Conservation (phyloP, 2,329 filamentous ascomycete species). For the Phaeosphaeria sp. region DNA sequence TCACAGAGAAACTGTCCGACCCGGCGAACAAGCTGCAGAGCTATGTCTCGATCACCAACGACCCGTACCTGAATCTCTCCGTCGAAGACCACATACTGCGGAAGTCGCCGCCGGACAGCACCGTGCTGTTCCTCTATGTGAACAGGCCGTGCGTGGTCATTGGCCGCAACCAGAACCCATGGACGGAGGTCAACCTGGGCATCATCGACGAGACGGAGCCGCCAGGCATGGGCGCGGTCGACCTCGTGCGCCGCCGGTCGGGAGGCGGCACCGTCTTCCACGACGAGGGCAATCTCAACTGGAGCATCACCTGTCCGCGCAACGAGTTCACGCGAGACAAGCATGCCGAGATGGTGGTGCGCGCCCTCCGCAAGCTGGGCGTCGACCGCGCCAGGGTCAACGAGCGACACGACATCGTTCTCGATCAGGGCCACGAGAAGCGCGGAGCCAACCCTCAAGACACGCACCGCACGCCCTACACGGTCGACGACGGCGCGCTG, state of each 20-base stretch:
- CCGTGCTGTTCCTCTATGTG: conserved; percentile 83
- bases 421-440: conserved; percentile 59
- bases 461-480: conserved; percentile 55
- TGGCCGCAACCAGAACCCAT: conserved; percentile 97
- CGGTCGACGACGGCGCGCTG: conserved; percentile 35
- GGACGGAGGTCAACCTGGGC: conserved; percentile 84
- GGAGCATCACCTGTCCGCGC: conserved; percentile 86
- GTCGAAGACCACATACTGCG: conserved; percentile 91
- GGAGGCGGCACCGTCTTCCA: conserved; percentile 96
- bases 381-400: conserved; percentile 75
- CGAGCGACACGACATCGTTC: conserved; percentile 89
- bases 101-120: conserved; percentile 73
- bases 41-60: conserved; percentile 61
- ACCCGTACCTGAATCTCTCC: conserved; percentile 90
- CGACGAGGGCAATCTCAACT: conserved; percentile 92
- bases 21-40: conserved; percentile 50
- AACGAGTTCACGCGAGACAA: conserved; percentile 79
- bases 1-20: conserved; percentile 38
- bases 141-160: conserved; percentile 90
- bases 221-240: conserved; percentile 52
- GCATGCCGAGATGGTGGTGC: conserved; percentile 91
- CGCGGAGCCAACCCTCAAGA: conserved; percentile 42
- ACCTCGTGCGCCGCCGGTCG: conserved; percentile 81
- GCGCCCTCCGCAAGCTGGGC: conserved; percentile 72
- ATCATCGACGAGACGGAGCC: conserved; percentile 58